Evolutionary conservation across 805 yeast species (phyloP).

Genomic region (Candida railenensis): DNA sequence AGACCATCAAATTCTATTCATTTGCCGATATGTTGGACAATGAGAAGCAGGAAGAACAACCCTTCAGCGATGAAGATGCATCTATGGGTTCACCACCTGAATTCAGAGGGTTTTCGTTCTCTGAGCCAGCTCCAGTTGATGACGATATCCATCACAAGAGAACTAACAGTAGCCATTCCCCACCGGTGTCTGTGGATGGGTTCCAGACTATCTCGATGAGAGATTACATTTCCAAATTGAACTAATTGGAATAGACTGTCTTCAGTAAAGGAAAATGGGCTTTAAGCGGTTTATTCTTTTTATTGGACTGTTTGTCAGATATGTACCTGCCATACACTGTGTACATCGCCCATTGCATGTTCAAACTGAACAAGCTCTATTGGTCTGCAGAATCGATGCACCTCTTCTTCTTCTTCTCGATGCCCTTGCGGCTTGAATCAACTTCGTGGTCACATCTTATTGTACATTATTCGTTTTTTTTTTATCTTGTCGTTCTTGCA

Average conservation of each 20-base stretch:
- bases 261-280: too few relatives aligned
- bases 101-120: constrained; percentile 3
- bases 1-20: constrained; percentile 30
- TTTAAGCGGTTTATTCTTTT: not conserved
- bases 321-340: too few relatives aligned
- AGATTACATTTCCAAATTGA: constrained; percentile 18
- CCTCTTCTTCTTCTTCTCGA: too few relatives aligned
- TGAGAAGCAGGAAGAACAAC: constrained; percentile 14
- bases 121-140: constrained; percentile 6
- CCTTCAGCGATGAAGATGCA: not conserved
- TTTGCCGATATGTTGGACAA: constrained; percentile 28
- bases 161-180: constrained; percentile 1
- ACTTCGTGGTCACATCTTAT: too few relatives aligned
- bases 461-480: too few relatives aligned
- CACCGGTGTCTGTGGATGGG: constrained; percentile 11
- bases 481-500: too few relatives aligned
- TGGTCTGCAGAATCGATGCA: too few relatives aligned
- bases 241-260: not conserved
- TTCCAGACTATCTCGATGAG: constrained; percentile 18
- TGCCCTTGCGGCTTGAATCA: too few relatives aligned
- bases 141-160: not conserved
- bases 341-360: too few relatives aligned
- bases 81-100: not conserved
- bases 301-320: not conserved
- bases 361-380: too few relatives aligned